Evolutionary conservation across 768 basidiomycete species (phyloP).

Genomic region (Lanmaoa rubissima): DNA sequence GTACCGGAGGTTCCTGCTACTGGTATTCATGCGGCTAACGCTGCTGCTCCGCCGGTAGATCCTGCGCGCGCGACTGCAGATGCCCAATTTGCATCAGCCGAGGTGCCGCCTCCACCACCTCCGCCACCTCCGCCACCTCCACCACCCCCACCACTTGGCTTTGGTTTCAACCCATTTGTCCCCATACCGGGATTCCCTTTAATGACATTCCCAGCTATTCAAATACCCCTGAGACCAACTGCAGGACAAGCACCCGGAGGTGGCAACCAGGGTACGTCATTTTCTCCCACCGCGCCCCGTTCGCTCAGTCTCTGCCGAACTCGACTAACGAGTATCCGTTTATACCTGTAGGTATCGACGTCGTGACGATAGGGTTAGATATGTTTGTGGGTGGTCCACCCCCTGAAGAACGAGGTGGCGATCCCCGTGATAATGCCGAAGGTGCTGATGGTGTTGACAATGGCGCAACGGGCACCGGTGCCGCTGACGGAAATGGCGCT

Average conservation of each 20-base stretch:
- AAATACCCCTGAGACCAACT: slow-evolving; percentile 22
- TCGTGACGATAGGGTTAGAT: slow-evolving; percentile 42
- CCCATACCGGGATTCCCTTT: slow-evolving; percentile 26
- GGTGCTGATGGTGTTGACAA: not conserved
- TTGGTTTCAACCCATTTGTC: slow-evolving; percentile 19
- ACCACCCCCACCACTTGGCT: too few relatives aligned
- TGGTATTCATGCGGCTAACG: not conserved
- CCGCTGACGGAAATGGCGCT: slow-evolving; percentile 19
- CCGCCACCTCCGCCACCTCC: too few relatives aligned
- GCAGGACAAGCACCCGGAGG: slow-evolving; percentile 10
- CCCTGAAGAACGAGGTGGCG: slow-evolving; percentile 7
- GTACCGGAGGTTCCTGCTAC: not conserved
- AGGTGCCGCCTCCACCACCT: not conserved
- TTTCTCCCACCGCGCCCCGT: not conserved
- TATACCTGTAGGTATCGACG: slow-evolving; percentile 17
- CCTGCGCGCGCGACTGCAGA: not conserved
- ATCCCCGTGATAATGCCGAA: slow-evolving; percentile 10
- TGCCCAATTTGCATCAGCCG: not conserved
- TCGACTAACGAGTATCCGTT: slow-evolving; percentile 18
- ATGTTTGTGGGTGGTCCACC: slow-evolving; percentile 33
- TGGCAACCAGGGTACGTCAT: slow-evolving; percentile 19
- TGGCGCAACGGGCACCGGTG: slow-evolving; percentile 1
- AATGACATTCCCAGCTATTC: slow-evolving; percentile 27
- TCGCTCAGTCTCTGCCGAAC: slow-evolving; percentile 16
- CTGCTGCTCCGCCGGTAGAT: slow-evolving; percentile 1